Evolutionary conservation across 208 protist genomes (phyloP), one percentile per base, ranked within the genome.

Genomic region (Tritrichomonas musculus): DNA sequence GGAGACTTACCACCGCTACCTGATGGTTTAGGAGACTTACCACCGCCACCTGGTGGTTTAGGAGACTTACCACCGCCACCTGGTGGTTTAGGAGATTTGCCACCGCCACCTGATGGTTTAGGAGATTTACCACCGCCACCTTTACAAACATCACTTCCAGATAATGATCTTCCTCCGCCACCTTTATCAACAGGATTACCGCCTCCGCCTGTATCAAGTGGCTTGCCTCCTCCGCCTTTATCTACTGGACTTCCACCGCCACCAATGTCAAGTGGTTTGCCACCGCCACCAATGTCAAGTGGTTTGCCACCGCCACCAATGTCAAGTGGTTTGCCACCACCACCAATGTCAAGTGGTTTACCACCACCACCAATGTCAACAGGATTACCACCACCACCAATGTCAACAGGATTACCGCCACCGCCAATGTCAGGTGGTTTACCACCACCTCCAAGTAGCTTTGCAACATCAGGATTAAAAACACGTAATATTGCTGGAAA

Each of bases 1-100:
- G n/a, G n/a, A n/a, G n/a, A n/a, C n/a, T 82, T 82, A 82, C 73
- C 73, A 30, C 73, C 73, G 30, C 73, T 41, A n/a, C 73, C 73
- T 36, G 22, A 11, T 13, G 69, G 69, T 36, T 44, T 44, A 11
- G 3, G n/a, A 25, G 69, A 36, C 17, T 75, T 75, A 44, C 69
- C 69, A 44, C 69, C 69, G 1, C 69, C 69, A 44, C 69, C 69
- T 9, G 65, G 20, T 72, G 9, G 25, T 8, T 13, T 8, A 36
- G 9, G 33, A 44, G 69, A 36, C 9, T 75, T 75, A 44, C 69
- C 69, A 44, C 69, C 69, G 41, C 69, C 69, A 44, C 69, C 69
- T 44, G 69, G 69, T 11, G 33, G 3, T 44, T 13, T 11, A 0
- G n/a, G 69, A 82, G 33, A 30, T 47, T 39, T 39, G 8, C 73